phyloP scores from a whole-genome alignment of 2,329 filamentous ascomycete species.

The Seiridium unicorne region DNA sequence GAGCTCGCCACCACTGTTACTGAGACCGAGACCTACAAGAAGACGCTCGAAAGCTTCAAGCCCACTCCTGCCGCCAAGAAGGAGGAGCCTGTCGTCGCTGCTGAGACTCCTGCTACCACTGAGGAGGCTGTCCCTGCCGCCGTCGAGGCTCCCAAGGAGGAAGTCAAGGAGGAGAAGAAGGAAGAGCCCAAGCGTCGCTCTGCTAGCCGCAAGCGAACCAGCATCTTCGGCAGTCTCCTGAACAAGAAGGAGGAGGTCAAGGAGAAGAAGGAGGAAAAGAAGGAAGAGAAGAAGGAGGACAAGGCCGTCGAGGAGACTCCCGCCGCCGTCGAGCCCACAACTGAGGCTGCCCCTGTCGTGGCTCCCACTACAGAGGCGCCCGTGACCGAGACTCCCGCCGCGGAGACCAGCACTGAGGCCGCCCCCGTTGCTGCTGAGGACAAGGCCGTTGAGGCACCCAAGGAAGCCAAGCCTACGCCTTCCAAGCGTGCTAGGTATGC shows the following conservation, averaged over 20 bases:
- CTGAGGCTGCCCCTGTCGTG: slow-evolving; percentile 23
- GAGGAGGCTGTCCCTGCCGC: slow-evolving; percentile 20
- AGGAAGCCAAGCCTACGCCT: slow-evolving; percentile 47
- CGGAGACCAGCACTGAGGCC: slow-evolving; percentile 23
- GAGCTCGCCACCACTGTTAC: slow-evolving; percentile 70
- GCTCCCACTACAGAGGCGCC: slow-evolving; percentile 27
- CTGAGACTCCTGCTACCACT: slow-evolving; percentile 27
- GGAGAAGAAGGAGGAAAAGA: slow-evolving; percentile 38
- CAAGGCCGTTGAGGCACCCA: slow-evolving; percentile 37
- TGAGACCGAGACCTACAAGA: slow-evolving; percentile 86
- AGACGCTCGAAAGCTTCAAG: slow-evolving; percentile 70
- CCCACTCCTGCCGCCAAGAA: slow-evolving; percentile 39
- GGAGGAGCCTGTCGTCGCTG: slow-evolving; percentile 36
- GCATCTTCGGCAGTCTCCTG: slow-evolving; percentile 59
- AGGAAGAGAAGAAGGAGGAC: slow-evolving; percentile 40
- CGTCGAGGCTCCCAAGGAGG: slow-evolving; percentile 19
- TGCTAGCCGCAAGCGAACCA: slow-evolving; percentile 63
- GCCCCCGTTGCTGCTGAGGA: slow-evolving; percentile 33
- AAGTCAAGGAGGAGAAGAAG: slow-evolving; percentile 41
- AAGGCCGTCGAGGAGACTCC: slow-evolving; percentile 36
- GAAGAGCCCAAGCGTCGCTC: slow-evolving; percentile 63
- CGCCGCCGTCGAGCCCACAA: slow-evolving; percentile 27
- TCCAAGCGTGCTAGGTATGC: slow-evolving; percentile 53
- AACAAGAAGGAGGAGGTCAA: slow-evolving; percentile 54
- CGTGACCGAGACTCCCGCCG: slow-evolving; percentile 33